phyloP scores from a whole-genome alignment of 169 alveolate genomes.

The Perkinsus marinus region DNA sequence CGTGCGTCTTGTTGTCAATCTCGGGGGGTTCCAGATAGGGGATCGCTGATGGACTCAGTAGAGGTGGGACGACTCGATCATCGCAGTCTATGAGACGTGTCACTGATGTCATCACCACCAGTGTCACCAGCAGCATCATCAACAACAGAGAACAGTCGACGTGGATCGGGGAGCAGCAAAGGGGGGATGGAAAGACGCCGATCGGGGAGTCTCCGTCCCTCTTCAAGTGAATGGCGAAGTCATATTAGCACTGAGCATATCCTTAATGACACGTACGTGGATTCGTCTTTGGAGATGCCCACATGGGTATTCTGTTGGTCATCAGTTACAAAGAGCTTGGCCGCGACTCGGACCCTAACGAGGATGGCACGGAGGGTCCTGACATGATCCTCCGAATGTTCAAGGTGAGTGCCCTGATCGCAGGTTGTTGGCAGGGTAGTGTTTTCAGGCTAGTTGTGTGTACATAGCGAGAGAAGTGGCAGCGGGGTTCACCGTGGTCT shows the following conservation, averaged over 20 bases:
- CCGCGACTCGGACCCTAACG: background rate
- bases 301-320: background rate
- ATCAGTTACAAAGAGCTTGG: background rate
- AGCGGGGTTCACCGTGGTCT: background rate
- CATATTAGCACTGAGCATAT: background rate
- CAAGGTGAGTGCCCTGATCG: too few relatives aligned
- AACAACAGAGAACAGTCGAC: too few relatives aligned
- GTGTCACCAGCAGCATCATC: too few relatives aligned
- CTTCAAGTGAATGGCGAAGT: background rate
- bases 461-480: background rate
- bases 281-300: background rate
- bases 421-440: too few relatives aligned
- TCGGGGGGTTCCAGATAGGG: too few relatives aligned
- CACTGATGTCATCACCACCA: too few relatives aligned
- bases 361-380: background rate
- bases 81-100: too few relatives aligned
- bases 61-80: too few relatives aligned
- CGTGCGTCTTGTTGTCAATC: background rate
- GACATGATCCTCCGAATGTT: background rate
- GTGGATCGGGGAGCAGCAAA: too few relatives aligned
- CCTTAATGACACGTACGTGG: background rate
- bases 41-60: too few relatives aligned
- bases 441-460: background rate
- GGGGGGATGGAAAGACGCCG: background rate
- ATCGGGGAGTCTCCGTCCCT: background rate